Evolutionary conservation across 2,329 filamentous ascomycete genomes (phyloP), one percentile per base, ranked within the genome.

Genomic region (Orbilia quercus): DNA sequence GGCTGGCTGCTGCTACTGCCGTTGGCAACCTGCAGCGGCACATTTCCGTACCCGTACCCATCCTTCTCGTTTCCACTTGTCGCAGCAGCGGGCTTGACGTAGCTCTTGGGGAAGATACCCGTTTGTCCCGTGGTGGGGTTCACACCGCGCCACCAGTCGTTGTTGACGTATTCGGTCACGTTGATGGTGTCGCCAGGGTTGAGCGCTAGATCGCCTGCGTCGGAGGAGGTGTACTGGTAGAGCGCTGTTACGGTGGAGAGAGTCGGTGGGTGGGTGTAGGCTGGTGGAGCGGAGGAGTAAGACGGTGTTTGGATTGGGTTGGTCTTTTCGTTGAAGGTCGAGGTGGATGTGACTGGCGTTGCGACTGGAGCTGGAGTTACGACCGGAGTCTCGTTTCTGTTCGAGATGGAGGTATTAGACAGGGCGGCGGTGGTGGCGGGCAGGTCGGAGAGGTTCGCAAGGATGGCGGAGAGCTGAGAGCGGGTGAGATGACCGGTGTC

Each of bases 31-130:
- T 77, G 75, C 36, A 76, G 64, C 9, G 76, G 75, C 18, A 76
- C 67, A 25, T 71, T 75, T 47, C 75, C 76, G 53, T 79, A 79
- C 25, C 75, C 75, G 45, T 75, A 76, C 5, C 69, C 77, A 79
- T 80, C 74, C 55, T 84, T 78, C 45, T 72, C 59, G 75, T 82
- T 77, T 75, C 79, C 79, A 80, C 90, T 88, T 76, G 90, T 85
- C n/a, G n/a, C n/a, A 77, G 93, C 88, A 57, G 90, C 82, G 57
- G 91, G 84, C 75, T 84, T 85, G 54, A 96, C 93, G 80, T 98
- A 98, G 80, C 87, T 92, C 77, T 90, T 87, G n/a, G 94, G 94
- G 85, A 98, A 98, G 80, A 98, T 96, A 78, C 94, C 94, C 82
- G 96, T 91, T 76, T 87, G 83, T 64, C 90, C 90, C 7, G 92